phyloP scores from a whole-genome alignment of 345 rosid species.

The Arabidopsis suecica region DNA sequence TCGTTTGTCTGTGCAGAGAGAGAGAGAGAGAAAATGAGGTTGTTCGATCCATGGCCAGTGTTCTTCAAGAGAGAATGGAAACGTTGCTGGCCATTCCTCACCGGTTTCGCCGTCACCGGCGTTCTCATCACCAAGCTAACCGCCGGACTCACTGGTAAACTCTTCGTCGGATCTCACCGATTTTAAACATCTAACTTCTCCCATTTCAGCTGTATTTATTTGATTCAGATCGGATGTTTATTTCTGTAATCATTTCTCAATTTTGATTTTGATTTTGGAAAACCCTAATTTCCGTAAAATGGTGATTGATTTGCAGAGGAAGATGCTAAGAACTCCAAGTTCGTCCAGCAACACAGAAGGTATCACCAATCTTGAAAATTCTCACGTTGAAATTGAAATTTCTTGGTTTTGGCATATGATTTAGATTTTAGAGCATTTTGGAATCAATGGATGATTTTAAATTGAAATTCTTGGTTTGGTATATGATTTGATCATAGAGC shows the following conservation, averaged over 20 bases:
- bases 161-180: constrained; percentile 1
- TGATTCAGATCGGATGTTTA: constrained; percentile 7
- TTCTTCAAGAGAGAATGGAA: constrained; percentile 85
- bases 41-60: constrained; percentile 77
- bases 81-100: constrained; percentile 85
- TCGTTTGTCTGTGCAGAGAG: neutral
- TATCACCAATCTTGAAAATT: neutral
- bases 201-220: neutral
- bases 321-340: constrained; percentile 80
- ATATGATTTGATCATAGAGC: neutral
- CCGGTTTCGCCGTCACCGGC: constrained; percentile 81
- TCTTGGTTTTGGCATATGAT: neutral
- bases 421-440: neutral
- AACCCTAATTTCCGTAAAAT: neutral
- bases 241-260: neutral
- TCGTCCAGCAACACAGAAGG: constrained; percentile 86
- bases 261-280: neutral
- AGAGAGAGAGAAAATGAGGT: constrained; percentile 43
- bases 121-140: constrained; percentile 68
- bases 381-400: neutral
- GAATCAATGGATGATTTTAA: neutral
- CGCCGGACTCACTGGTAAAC: constrained; percentile 69
- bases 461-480: neutral
- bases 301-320: constrained; percentile 60
- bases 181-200: neutral